A percentile compares a stretch with the other conserved stretches of the same genome.
phyloP scores from a whole-genome alignment of 1,284 basidiomycete species.

The Cerioporus squamosus region DNA sequence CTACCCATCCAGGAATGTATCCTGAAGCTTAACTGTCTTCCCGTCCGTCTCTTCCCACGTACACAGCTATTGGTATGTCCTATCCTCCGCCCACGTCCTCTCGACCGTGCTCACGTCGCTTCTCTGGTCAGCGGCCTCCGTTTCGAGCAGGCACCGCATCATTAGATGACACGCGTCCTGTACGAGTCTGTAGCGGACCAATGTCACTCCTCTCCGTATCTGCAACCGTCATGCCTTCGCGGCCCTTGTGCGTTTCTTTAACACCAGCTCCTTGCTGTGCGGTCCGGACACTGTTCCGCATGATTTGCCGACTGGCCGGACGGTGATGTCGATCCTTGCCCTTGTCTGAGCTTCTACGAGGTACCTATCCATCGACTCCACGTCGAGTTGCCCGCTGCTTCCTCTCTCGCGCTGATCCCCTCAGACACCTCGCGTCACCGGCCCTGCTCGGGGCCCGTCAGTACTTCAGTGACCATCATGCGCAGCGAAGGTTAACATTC shows the following conservation, averaged over 20 bases:
- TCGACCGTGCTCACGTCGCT: conserved; percentile 20
- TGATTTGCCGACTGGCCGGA: background rate
- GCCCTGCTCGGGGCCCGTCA: too few relatives aligned
- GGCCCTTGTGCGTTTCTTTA: background rate
- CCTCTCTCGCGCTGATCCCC: too few relatives aligned
- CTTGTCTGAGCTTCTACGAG: background rate
- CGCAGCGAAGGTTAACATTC: background rate
- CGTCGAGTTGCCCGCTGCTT: background rate
- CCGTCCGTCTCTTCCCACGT: conserved; percentile 6
- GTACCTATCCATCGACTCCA: background rate
- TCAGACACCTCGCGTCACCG: too few relatives aligned
- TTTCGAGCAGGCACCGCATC: conserved; percentile 69
- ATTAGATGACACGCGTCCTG: conserved; percentile 34
- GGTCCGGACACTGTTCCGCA: background rate
- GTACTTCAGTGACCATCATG: background rate
- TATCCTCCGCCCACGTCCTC: conserved; percentile 3
- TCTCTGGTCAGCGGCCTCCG: conserved; percentile 70
- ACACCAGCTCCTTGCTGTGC: background rate
- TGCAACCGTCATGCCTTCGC: background rate
- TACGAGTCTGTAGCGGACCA: conserved; percentile 11
- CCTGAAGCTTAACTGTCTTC: conserved; percentile 15
- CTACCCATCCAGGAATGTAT: conserved; percentile 21
- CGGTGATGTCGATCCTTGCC: background rate
- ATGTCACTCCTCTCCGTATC: conserved; percentile 2
- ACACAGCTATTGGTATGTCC: conserved; percentile 80